Evolutionary conservation across 176 grass and related monocot species (phyloP).

Genomic region (Eremochloa ophiuroides): DNA sequence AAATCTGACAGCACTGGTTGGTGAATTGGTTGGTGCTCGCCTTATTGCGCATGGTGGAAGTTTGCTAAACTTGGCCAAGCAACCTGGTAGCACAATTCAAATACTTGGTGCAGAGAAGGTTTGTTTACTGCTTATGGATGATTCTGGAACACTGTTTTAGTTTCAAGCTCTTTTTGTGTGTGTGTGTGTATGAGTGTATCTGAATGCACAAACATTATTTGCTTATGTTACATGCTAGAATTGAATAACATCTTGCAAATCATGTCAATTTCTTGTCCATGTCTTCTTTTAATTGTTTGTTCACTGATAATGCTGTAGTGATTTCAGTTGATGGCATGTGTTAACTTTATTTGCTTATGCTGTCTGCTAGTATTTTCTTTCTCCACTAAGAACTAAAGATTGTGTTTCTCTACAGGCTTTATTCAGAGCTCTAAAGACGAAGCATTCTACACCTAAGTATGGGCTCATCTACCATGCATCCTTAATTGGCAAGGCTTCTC

Average conservation of each 20-base stretch:
- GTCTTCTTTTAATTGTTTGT: neutral
- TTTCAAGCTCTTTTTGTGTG: neutral
- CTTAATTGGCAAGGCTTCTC: conserved; percentile 76
- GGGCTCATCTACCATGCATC: conserved; percentile 94
- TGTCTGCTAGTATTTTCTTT: neutral
- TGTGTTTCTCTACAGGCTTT: conserved; percentile 50
- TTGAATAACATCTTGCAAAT: neutral
- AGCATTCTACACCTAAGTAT: conserved; percentile 92
- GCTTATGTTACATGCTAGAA: neutral
- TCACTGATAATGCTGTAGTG: neutral
- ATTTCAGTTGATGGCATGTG: neutral
- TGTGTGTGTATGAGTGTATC: too few species aligned
- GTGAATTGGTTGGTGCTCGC: conserved; percentile 85
- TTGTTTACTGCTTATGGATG: neutral
- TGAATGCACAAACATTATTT: neutral
- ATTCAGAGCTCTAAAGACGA: conserved; percentile 87
- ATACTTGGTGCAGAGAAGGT: conserved; percentile 98
- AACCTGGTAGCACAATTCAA: conserved; percentile 93
- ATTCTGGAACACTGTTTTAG: neutral
- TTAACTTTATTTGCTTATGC: neutral
- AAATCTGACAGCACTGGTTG: conserved; percentile 87
- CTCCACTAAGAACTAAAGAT: neutral
- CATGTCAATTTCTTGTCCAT: neutral
- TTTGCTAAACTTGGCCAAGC: conserved; percentile 86
- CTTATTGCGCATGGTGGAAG: conserved; percentile 95